A percentile compares a stretch with the other conserved stretches of the same genome.
phyloP scores from a whole-genome alignment of 176 grass and related monocot genomes.

The Themeda triandra region DNA sequence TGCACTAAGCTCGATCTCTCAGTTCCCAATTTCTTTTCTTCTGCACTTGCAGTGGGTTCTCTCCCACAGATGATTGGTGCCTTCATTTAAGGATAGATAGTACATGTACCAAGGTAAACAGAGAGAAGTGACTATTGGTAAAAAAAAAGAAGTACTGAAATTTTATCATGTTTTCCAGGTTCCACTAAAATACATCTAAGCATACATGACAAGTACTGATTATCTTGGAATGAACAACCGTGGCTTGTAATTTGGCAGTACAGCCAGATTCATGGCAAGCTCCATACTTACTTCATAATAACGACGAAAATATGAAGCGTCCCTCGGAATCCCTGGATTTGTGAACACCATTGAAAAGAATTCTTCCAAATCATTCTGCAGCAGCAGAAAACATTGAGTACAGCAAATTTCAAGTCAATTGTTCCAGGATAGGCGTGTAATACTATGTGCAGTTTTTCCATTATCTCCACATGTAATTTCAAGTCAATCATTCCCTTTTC shows the following conservation, averaged over 20 bases:
- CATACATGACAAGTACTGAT: background rate
- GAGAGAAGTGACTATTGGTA: conserved; percentile 6
- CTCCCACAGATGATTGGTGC: conserved; percentile 85
- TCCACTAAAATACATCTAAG: background rate
- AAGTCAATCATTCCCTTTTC: background rate
- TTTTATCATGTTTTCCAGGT: background rate
- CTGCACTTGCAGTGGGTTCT: conserved; percentile 70
- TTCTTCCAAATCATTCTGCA: conserved; percentile 97
- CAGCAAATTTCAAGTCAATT: conserved; percentile 5
- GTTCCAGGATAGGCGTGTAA: background rate
- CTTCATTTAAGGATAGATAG: conserved; percentile 37
- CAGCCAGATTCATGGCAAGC: background rate
- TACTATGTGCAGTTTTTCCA: background rate
- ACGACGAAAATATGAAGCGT: conserved; percentile 74
- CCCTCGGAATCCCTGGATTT: conserved; percentile 86
- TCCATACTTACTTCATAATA: conserved; percentile 84
- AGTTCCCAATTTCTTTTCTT: conserved; percentile 82
- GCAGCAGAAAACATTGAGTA: conserved; percentile 10
- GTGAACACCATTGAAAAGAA: conserved; percentile 99
- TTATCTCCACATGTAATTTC: too few species aligned
- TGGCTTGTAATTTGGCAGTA: conserved; percentile 18
- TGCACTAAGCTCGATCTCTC: conserved; percentile 93
- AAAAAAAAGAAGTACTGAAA: background rate
- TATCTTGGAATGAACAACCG: background rate
- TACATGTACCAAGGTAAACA: conserved; percentile 18